Base-by-base conservation (phyloP, 2,329 filamentous ascomycete species). In the Pseudogymnoascus sp. region DNA sequence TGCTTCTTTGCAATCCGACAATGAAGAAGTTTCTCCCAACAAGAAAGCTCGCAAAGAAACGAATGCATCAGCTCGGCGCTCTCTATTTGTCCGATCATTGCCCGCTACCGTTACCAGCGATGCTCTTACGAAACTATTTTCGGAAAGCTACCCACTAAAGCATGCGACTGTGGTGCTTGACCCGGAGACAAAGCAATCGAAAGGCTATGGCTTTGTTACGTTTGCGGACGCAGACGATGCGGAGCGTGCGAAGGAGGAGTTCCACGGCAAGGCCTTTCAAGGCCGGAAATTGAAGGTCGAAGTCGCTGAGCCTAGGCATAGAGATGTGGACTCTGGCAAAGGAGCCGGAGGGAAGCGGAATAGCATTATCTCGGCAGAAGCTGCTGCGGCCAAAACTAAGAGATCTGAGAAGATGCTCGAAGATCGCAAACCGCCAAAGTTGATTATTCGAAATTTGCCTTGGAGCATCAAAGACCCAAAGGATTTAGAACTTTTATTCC, bases 161-260 rank as follows among this genome's bases (percentile, higher is more conserved):
- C 93, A 97, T 76, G 93, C 95, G 61, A 90, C 89, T n/a, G 92
- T 96, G 4, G 92, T 99, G 40, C 78, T 88, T 63, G 93, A 99
- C 74, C 86, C 89, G 15, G 82, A 87, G 67, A 96, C 93, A 1
- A 96, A 96, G 72, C 80, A 87, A 69, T 97, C 91, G 13, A 89
- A 91, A 73, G 93, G 95, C 17, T 99, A 92, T 75, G 95, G 95
- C 62, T 99, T 99, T 76, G 93, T 99, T 64, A 97, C 95, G 1
- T 95, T 99, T 71, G 91, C 93, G 70, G 95, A 99, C 73, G 84
- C 89, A 31, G 93, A 97, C 68, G 95, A 99, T 79, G 93, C 93
- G 11, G 80, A 87, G 67, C 84, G 88, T 67, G 96, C 95, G 17
- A 84, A 90, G 72, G 84, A 88, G 64, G 89, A 96, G 74, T 84